These are phyloP conservation scores for Ceratocystis alfenasii DNA, from an alignment of 2,329 filamentous ascomycete genomes.

Conservation along the genomic window DNA sequence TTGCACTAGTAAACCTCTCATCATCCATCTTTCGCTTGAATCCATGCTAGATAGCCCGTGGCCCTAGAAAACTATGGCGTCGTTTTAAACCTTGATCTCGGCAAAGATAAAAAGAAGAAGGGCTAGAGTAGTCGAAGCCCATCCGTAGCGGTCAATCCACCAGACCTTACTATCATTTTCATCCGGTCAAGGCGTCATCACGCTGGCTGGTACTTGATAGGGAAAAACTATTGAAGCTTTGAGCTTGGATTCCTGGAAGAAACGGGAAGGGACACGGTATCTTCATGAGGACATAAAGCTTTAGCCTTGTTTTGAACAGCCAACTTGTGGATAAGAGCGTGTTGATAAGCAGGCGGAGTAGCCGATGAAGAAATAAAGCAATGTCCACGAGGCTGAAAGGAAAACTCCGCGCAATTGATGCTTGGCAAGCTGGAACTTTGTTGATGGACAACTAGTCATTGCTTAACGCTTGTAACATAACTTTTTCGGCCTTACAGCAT, in stretches of 20 bases:
- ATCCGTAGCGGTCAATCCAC: neutral
- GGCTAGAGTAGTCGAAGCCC: no score
- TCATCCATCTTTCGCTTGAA: no score
- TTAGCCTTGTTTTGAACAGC: neutral
- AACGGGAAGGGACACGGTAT: neutral
- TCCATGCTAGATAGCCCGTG: no score
- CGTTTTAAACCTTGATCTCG: neutral
- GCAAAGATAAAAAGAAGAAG: neutral
- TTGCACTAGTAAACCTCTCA: neutral
- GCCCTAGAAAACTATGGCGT: neutral
- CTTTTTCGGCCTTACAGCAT: neutral
- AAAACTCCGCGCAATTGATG: neutral
- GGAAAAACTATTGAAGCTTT: neutral
- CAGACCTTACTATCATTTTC: neutral
- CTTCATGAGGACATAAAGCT: neutral
- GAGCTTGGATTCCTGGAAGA: neutral
- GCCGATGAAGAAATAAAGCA: constrained; percentile 1
- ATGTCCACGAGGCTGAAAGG: neutral
- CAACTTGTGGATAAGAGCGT: neutral
- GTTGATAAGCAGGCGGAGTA: neutral
- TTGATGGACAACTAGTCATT: no score
- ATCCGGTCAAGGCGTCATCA: neutral
- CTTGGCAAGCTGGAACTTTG: neutral
- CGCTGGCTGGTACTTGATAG: neutral
- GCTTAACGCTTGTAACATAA: neutral